phyloP scores from a whole-genome alignment of 2,329 filamentous ascomycete species.

The Hypoxylon sp. region DNA sequence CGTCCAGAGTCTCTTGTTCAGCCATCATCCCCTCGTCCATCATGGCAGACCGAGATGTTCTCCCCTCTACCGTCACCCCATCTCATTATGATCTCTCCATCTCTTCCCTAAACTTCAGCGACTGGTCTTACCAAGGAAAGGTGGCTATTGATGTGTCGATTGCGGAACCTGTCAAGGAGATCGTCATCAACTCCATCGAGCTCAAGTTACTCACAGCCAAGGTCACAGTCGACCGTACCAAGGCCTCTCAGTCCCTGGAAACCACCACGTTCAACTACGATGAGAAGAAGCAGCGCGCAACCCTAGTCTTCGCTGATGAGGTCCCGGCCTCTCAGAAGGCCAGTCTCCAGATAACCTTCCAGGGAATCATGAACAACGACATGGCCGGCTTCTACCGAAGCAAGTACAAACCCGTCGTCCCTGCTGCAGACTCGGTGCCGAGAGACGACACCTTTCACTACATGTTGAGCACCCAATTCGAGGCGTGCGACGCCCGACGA shows the following conservation, averaged over 20 bases:
- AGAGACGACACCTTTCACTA: constrained; percentile 75
- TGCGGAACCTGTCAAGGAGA: constrained; percentile 76
- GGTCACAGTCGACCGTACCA: constrained; percentile 68
- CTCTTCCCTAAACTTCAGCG: constrained; percentile 80
- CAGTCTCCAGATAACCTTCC: constrained; percentile 76
- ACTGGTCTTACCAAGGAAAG: constrained; percentile 83
- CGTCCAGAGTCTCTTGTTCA: constrained; percentile 45
- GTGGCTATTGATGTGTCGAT: constrained; percentile 82
- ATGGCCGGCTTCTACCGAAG: constrained; percentile 96
- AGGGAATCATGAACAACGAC: constrained; percentile 86
- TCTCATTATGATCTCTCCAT: constrained; percentile 88
- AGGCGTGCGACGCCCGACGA: constrained; percentile 92
- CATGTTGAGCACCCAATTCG: constrained; percentile 97
- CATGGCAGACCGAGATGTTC: constrained; percentile 72
- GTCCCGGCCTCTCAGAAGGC: constrained; percentile 76
- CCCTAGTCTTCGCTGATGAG: constrained; percentile 79
- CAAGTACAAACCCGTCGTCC: constrained; percentile 86
- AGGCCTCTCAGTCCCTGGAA: constrained; percentile 68
- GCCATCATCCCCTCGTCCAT: constrained; percentile 53
- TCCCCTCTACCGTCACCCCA: constrained; percentile 78
- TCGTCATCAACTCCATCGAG: constrained; percentile 88
- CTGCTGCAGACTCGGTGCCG: constrained; percentile 81
- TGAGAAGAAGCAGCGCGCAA: constrained; percentile 84
- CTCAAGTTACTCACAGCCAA: constrained; percentile 78
- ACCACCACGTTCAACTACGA: constrained; percentile 82